Percentiles rank a stretch among this genome's conserved stretches.
These are phyloP conservation scores for Pseudocercospora fijiensis DNA, from an alignment of 2,329 filamentous ascomycete genomes.

Conservation along the genomic window DNA sequence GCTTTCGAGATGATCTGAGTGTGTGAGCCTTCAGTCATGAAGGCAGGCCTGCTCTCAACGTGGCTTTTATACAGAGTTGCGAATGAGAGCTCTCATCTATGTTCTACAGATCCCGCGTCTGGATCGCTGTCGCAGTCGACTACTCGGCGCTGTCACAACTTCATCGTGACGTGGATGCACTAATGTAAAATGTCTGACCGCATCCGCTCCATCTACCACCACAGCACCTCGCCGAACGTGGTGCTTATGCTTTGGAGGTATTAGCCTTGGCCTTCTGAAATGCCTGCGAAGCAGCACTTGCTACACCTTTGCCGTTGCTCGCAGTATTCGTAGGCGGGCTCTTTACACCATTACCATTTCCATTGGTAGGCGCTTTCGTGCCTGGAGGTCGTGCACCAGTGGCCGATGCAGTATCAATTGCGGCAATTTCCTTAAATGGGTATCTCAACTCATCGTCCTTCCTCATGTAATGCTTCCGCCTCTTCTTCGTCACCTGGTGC, in stretches of 20 bases:
- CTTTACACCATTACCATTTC: neutral
- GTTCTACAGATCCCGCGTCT: neutral
- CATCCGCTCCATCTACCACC: neutral
- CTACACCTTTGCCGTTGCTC: constrained; percentile 7
- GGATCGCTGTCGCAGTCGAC: neutral
- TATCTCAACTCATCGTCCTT: constrained; percentile 75
- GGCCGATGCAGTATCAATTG: neutral
- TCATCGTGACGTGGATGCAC: neutral
- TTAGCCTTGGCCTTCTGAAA: constrained; percentile 17
- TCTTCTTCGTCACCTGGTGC: constrained; percentile 82
- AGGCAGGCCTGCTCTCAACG: neutral
- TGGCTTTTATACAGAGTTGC: constrained; percentile 1
- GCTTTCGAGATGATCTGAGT: too few species aligned
- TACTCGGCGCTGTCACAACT: neutral
- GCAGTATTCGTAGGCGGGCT: constrained; percentile 4
- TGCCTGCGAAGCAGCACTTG: constrained; percentile 14
- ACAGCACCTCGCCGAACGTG: neutral
- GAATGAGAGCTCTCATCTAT: constrained; percentile 1
- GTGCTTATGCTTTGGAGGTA: neutral
- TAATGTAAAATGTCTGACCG: too few species aligned
- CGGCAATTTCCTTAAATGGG: constrained; percentile 56
- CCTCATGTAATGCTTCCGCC: constrained; percentile 79
- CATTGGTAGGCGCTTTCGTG: neutral
- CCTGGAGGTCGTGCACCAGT: neutral
- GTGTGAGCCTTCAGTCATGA: too few species aligned